Base-by-base conservation (phyloP, 345 rosid genomes). In the Camelina neglecta region DNA sequence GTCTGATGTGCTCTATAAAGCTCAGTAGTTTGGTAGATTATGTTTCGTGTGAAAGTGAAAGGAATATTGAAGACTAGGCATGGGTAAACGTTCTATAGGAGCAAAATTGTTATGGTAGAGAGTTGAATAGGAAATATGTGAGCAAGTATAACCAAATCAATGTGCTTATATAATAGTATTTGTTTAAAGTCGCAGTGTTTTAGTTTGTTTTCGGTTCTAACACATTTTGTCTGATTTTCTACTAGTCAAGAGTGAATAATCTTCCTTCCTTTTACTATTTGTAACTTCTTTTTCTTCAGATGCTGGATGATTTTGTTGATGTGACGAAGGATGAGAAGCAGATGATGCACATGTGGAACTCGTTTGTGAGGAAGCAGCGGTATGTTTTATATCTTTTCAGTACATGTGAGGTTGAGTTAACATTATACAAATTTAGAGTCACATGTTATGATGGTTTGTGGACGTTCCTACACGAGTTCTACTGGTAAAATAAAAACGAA, bases 311-410 rank as follows among this genome's bases (percentile, higher is more conserved):
- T 84, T 93, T 96, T 59, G 97, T 93, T 49, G 99, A 96, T 75
- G 99, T 96, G 75, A 96, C 97, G 65, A 89, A 85, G 78, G 95
- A 93, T 79, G 98, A 96, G 86, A 96, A 89, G 82, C 95, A 83
- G 80, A 89, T 96, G 80, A 96, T 96, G 99, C 98, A 96, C 81
- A 66, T 93, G 80, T 96, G 99, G 99, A 96, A 93, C 83, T 96
- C 99, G 9, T 93, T 96, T 72, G 93, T 89, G 76, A 86, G 99
- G 75, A 96, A 93, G 81, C 99, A 96, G 74, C 86, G 98, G 99
- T 93, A 84, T 76, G 60, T 56, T 33, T 59, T 49, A 16, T 60
- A 39, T 61, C 42, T 61, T 69, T 62, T 62, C 58, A 69, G 63
- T 49, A 44, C 65, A 61, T 50, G 3, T 69, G 49, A 75, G 35